phyloP scores from a whole-genome alignment of 2,329 filamentous ascomycete species.

The Onygenales sp. region DNA sequence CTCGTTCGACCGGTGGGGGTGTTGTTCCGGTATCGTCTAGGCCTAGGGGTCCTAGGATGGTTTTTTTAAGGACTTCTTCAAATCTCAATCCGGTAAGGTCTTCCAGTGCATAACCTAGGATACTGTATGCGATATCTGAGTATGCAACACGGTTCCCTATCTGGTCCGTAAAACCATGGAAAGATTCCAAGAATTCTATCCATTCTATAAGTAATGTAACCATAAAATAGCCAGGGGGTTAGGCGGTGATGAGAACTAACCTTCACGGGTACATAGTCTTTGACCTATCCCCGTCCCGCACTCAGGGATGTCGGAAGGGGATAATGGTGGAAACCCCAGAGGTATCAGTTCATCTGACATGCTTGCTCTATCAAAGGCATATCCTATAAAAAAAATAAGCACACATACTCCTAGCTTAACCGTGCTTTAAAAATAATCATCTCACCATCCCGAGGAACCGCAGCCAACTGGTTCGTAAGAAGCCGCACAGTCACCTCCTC shows the following conservation, averaged over 20 bases:
- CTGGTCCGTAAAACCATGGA: conserved; percentile 14
- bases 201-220: background rate
- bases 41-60: conserved; percentile 27
- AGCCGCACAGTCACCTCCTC: conserved; percentile 6
- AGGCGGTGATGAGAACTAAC: background rate
- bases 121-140: conserved; percentile 31
- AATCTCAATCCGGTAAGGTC: conserved; percentile 28
- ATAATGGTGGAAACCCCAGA: background rate
- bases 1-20: background rate
- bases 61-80: conserved; percentile 27
- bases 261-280: background rate
- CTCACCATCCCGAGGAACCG: conserved; percentile 2
- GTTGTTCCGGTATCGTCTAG: background rate
- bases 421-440: background rate
- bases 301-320: background rate
- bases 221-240: background rate
- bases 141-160: conserved; percentile 24
- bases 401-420: background rate
- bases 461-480: background rate
- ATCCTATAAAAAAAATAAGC: background rate
- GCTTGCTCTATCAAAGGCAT: background rate
- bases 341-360: background rate
- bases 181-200: conserved; percentile 21
- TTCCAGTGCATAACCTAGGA: conserved; percentile 33
- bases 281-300: background rate